phyloP scores from a whole-genome alignment of 2,329 filamentous ascomycete species.

The Chrysosporium keratinophilum region DNA sequence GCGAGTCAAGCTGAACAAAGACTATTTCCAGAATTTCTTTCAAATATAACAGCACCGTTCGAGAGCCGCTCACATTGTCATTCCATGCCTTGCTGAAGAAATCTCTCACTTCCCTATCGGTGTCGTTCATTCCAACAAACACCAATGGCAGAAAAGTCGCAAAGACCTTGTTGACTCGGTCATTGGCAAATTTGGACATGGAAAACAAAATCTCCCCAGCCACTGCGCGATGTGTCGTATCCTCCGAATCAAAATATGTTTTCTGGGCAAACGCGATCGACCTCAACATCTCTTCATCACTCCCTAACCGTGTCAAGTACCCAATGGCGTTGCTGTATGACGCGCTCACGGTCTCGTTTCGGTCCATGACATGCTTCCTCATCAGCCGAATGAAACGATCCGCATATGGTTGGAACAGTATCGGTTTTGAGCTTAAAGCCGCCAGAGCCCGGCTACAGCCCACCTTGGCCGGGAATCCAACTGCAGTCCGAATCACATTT shows the following conservation, averaged over 20 bases:
- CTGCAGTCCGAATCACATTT: slow-evolving; percentile 68
- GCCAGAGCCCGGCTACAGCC: slow-evolving; percentile 78
- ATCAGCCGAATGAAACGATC: slow-evolving; percentile 66
- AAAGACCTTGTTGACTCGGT: slow-evolving; percentile 72
- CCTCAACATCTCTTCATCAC: slow-evolving; percentile 47
- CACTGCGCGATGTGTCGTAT: slow-evolving; percentile 62
- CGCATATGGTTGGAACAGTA: slow-evolving; percentile 64
- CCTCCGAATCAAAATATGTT: slow-evolving; percentile 73
- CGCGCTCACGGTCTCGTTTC: slow-evolving; percentile 85
- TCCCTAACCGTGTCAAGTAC: slow-evolving; percentile 63
- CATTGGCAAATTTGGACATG: slow-evolving; percentile 75
- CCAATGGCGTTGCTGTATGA: slow-evolving; percentile 80
- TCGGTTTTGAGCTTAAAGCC: slow-evolving; percentile 67
- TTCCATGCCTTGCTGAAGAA: slow-evolving; percentile 80
- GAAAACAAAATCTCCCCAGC: slow-evolving; percentile 74
- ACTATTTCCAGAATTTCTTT: slow-evolving; percentile 67
- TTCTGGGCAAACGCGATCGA: slow-evolving; percentile 49
- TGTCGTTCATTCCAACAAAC: slow-evolving; percentile 79
- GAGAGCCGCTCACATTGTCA: slow-evolving; percentile 75
- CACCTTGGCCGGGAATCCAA: slow-evolving; percentile 89
- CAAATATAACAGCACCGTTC: slow-evolving; percentile 73
- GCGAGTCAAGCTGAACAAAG: slow-evolving; percentile 59
- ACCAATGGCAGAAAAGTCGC: slow-evolving; percentile 70
- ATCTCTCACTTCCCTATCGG: slow-evolving; percentile 65
- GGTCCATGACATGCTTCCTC: slow-evolving; percentile 73